phyloP scores from a whole-genome alignment of 768 basidiomycete genomes.

The Lactarius indigo region DNA sequence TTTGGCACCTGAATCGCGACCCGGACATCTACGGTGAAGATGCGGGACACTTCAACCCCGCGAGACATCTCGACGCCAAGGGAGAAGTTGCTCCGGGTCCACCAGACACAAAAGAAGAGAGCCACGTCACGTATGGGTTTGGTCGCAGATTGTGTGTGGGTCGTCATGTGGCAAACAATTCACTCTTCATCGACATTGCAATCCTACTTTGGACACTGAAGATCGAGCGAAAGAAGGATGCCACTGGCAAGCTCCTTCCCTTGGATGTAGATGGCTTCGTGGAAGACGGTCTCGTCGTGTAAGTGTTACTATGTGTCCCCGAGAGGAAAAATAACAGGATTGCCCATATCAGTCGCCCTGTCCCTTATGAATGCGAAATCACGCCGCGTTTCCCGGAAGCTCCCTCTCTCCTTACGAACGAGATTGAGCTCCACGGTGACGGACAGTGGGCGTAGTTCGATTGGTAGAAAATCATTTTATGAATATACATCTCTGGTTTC shows the following conservation, averaged over 20 bases:
- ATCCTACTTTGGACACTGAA: slow-evolving; percentile 19
- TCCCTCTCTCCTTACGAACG: background rate
- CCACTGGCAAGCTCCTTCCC: slow-evolving; percentile 8
- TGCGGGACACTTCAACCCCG: slow-evolving; percentile 22
- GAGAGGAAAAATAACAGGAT: background rate
- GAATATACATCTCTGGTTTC: background rate
- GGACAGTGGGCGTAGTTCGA: background rate
- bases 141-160: slow-evolving; percentile 25
- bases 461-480: background rate
- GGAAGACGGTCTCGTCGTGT: slow-evolving; percentile 26
- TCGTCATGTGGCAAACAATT: slow-evolving; percentile 24
- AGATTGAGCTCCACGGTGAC: slow-evolving; percentile 16
- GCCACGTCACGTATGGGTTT: slow-evolving; percentile 22
- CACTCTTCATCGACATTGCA: slow-evolving; percentile 23
- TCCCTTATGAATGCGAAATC: slow-evolving; percentile 21
- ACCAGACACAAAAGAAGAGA: slow-evolving; percentile 25
- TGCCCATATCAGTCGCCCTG: slow-evolving; percentile 11
- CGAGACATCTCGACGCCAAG: slow-evolving; percentile 20
- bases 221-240: slow-evolving; percentile 20
- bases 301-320: background rate
- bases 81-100: slow-evolving; percentile 19
- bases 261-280: slow-evolving; percentile 24
- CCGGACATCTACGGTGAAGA: slow-evolving; percentile 25
- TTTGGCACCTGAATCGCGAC: slow-evolving; percentile 24
- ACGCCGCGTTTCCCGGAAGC: slow-evolving; percentile 23